Evolutionary conservation across 768 basidiomycete species (phyloP), one percentile per base, ranked within the genome.

Genomic region (Mycena olivaceomarginata): DNA sequence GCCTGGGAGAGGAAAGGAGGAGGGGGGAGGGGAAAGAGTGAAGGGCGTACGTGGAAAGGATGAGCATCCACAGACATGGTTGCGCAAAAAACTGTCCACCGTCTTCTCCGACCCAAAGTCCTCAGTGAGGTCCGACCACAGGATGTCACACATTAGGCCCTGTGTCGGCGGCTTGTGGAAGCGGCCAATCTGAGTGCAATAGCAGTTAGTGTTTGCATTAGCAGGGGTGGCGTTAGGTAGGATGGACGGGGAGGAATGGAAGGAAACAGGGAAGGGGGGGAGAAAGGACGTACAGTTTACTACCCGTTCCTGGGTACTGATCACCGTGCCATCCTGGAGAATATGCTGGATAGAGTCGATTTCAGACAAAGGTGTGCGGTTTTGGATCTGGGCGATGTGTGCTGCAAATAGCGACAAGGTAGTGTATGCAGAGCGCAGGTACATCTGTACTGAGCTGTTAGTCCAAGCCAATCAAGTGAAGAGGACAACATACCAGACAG

Each of bases 71-170:
- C 98, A 93, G 70, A 99, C 98, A 82, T 98, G 97, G 82, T 99
- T 99, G 81, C 98, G 98, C 53, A 99, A 81, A 98, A 99, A 77
- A n/a, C 92, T 94, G 53, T 99, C 97, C n/a, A 89, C 90, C 39
- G 91, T 96, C 87, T 96, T 98, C 88, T 99, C 98, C 68, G 94
- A 93, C 1, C 97, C 98, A 83, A 99, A 99, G 83, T 98, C 97
- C 85, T 99, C 98, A 0, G 98, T 92, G 15, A 98, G 98, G 86
- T 99, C 98, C 0, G 98, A 94, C 98, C 98, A 99, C 15, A 99
- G 31, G 31, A 31, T 31, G 31, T 31, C 31, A 3, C 31, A 31
- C 31, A 31, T 31, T 31, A 31, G 31, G 31, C 31, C 31, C 31
- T 31, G 31, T 3, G 31, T 31, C 31, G 31, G 31, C 31, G 31